Base-by-base conservation (phyloP, 139 green algal species). In the Chlorella sp. region DNA sequence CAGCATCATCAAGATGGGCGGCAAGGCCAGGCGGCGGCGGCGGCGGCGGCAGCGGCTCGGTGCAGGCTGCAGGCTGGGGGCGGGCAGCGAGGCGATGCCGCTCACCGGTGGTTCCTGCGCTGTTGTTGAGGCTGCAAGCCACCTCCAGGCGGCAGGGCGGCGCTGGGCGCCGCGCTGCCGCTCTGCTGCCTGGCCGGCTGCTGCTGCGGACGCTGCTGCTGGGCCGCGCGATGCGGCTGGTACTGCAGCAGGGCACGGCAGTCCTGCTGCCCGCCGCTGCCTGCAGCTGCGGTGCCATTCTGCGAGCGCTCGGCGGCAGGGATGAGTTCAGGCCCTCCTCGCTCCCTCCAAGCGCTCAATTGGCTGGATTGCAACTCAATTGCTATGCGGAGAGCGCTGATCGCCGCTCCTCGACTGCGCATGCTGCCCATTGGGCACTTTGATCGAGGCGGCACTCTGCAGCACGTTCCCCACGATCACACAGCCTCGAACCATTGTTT, bases 51-150 rank as follows among this genome's bases (percentile, higher is more conserved):
- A 17, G 41, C 7, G 34, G 16, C 6, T 30, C 19, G 26, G 30
- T n/a, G n/a, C n/a, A n/a, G n/a, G n/a, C n/a, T n/a, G 17, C 32
- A 40, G 17, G 34, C 8, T 41, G 43, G 34, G 17, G 36, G 41
- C 34, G 56, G 30, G 38, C 8, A 19, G 11, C 56, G 6, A 6
- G 5, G 13, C 26, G 0, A 9, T 28, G 19, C 24, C 20, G 34
- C 84, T 60, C 72, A 88, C 84, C 44, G 11, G 73, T 51, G 13
- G 54, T 73, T 36, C 76, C 77, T 9, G 68, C 40, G 44, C 80
- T 80, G 82, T 89, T 89, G 78, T 89, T 89, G 24, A 89, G 43
- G 80, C 85, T 89, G 85, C 85, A 89, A 1, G 48, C 65, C 30
- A 88, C 82, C 43, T 65, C 43, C 64, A 75, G 41, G 44, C 62